Conservation (phyloP, 306 rosid genomes). For the Lupinus albus region DNA sequence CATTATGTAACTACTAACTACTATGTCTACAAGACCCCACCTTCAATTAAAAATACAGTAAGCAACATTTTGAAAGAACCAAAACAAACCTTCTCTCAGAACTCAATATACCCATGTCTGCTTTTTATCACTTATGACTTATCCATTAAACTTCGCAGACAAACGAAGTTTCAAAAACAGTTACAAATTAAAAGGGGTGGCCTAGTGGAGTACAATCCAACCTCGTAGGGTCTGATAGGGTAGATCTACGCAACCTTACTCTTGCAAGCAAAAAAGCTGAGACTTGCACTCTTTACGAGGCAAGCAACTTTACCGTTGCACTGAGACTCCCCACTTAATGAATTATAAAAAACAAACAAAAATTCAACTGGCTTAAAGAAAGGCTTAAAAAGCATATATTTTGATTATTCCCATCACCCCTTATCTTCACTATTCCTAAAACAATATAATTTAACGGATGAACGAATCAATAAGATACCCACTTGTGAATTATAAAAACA, state of each 20-base stretch:
- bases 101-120: not conserved
- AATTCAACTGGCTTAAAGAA: not conserved
- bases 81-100: not conserved
- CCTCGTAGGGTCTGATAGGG: no score
- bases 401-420: not conserved
- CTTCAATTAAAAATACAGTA: not conserved
- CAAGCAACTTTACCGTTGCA: no score
- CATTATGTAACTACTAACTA: constrained; percentile 3
- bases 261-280: no score
- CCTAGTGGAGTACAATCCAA: no score
- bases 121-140: not conserved
- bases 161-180: no score
- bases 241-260: no score
- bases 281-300: no score
- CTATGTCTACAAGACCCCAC: not conserved
- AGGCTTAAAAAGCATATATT: not conserved
- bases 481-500: not conserved
- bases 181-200: no score
- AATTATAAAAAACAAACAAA: no score
- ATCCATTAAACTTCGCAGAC: not conserved
- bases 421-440: not conserved
- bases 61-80: constrained; percentile 13
- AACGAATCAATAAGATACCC: not conserved
- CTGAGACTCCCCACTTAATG: no score
- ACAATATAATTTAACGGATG: not conserved